phyloP scores from a whole-genome alignment of 179 eudicot species.

The Silene coronaria region DNA sequence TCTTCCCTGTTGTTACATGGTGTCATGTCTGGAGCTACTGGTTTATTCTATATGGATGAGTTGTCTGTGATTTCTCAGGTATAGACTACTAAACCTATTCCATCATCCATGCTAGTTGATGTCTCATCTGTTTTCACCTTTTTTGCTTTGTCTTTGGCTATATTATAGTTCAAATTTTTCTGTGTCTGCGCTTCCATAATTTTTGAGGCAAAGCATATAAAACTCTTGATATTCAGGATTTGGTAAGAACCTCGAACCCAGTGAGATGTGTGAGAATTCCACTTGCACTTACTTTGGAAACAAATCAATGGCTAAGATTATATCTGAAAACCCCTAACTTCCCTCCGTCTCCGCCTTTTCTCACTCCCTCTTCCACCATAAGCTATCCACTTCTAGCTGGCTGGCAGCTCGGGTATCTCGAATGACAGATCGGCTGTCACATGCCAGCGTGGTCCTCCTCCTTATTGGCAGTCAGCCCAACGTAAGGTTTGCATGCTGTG shows the following conservation, averaged over 20 bases:
- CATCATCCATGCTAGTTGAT: conserved; percentile 3
- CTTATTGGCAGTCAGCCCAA: background rate
- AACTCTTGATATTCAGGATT: background rate
- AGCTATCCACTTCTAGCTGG: background rate
- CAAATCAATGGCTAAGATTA: background rate
- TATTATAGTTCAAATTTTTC: background rate
- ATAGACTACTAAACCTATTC: conserved; percentile 11
- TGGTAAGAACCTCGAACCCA: background rate
- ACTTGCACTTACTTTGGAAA: background rate
- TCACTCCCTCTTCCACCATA: background rate
- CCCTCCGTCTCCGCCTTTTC: background rate
- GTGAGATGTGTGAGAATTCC: background rate
- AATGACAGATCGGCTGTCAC: background rate
- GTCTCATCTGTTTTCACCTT: background rate
- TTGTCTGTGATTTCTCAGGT: conserved; percentile 62
- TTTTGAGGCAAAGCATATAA: background rate
- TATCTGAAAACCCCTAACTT: background rate
- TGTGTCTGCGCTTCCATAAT: background rate
- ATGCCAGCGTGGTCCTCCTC: background rate
- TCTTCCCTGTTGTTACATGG: conserved; percentile 48
- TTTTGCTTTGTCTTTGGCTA: conserved; percentile 1
- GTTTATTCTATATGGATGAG: conserved; percentile 64
- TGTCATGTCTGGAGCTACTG: conserved; percentile 43
- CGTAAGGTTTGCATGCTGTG: background rate
- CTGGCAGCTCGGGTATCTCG: background rate